phyloP scores from a whole-genome alignment of 2,329 filamentous ascomycete species.

The Fusarium agapanthi region DNA sequence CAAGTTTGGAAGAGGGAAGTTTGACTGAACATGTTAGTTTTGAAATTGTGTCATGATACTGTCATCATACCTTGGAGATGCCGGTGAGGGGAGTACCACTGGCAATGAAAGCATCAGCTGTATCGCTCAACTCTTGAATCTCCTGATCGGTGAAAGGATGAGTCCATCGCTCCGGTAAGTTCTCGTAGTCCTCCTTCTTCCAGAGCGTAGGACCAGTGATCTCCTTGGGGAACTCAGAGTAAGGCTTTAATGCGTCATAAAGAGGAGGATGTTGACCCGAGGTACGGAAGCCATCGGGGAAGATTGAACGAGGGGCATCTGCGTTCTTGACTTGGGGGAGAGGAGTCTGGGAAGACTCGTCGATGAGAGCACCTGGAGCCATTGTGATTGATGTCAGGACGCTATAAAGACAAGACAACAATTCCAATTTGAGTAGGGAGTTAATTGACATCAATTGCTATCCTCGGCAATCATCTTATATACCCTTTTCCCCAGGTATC shows the following conservation, averaged over 20 bases:
- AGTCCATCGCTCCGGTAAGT: constrained; percentile 75
- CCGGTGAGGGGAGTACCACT: constrained; percentile 74
- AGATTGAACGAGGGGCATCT: constrained; percentile 44
- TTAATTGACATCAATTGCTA: not conserved
- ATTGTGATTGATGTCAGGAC: constrained; percentile 11
- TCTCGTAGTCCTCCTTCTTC: constrained; percentile 71
- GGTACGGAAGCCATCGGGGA: constrained; percentile 60
- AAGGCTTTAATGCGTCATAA: constrained; percentile 70
- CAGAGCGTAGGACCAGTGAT: constrained; percentile 79
- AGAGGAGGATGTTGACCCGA: constrained; percentile 78
- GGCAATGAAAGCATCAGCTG: constrained; percentile 75
- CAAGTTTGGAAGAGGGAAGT: constrained; percentile 56
- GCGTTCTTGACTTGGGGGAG: constrained; percentile 37
- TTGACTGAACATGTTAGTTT: constrained; percentile 41
- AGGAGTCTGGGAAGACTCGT: constrained; percentile 22
- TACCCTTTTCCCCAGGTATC: constrained; percentile 3
- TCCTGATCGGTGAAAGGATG: constrained; percentile 75
- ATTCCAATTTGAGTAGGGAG: constrained; percentile 5
- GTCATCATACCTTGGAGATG: constrained; percentile 55
- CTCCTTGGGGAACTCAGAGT: constrained; percentile 74
- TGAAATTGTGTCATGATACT: too few relatives aligned
- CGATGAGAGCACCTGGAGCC: constrained; percentile 40
- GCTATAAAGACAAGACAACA: not conserved
- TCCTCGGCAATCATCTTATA: not conserved
- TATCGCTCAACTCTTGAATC: constrained; percentile 70